Conservation (phyloP, 805 yeast genomes). For the Metschnikowia bowlesiae region DNA sequence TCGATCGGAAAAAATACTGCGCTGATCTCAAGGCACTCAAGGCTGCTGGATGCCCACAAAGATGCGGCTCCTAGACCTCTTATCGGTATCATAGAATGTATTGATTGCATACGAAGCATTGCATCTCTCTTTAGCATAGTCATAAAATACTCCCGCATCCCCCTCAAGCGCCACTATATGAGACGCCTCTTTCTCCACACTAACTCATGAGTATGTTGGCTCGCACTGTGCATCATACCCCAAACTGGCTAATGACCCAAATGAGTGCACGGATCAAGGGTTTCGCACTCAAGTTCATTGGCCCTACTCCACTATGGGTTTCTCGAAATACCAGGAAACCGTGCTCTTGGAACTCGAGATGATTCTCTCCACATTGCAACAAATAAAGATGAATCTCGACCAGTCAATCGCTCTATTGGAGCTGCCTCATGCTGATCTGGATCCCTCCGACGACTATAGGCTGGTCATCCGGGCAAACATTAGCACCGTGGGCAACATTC, state of each 20-base stretch:
- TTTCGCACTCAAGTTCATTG: neutral
- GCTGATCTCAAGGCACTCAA: slow-evolving; percentile 8
- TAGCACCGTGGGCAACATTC: slow-evolving; percentile 16
- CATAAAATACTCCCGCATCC: neutral
- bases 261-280: neutral
- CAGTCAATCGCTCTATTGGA: slow-evolving; percentile 22
- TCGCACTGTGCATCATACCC: too few species aligned
- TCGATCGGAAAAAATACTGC: slow-evolving; percentile 15
- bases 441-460: slow-evolving; percentile 5
- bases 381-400: slow-evolving; percentile 26
- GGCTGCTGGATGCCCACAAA: neutral
- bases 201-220: too few species aligned
- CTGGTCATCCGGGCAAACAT: slow-evolving; percentile 19
- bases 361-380: slow-evolving; percentile 30
- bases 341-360: slow-evolving; percentile 31
- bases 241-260: too few species aligned
- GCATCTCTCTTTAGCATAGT: slow-evolving; percentile 1
- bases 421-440: neutral
- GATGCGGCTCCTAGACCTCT: neutral
- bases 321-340: slow-evolving; percentile 17
- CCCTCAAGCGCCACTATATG: too few species aligned
- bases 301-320: neutral
- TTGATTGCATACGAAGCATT: neutral
- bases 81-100: neutral
- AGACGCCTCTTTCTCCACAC: too few species aligned